phyloP scores from a whole-genome alignment of 192 early-diverging fungal genomes.

The Coemansia sp. region DNA sequence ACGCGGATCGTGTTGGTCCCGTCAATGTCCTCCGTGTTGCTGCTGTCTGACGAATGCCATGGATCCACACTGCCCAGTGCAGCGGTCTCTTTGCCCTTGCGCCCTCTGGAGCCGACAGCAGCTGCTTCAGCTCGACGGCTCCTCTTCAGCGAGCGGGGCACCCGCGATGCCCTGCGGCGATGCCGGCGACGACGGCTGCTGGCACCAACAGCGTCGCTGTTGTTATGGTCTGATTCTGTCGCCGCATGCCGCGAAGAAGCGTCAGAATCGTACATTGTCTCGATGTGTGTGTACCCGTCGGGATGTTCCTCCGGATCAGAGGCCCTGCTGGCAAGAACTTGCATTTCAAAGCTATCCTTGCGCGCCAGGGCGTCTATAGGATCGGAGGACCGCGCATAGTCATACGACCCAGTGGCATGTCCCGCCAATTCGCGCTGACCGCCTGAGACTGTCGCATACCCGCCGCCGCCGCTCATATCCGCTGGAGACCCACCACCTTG shows the following conservation, averaged over 20 bases:
- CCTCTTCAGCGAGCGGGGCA: neutral
- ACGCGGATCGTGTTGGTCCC: conserved; percentile 6
- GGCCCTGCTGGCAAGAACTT: conserved; percentile 22
- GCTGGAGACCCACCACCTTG: conserved; percentile 11
- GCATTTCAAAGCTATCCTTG: conserved; percentile 56
- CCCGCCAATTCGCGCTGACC: conserved; percentile 11
- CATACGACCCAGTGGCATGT: neutral
- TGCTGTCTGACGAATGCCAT: neutral
- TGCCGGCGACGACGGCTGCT: neutral
- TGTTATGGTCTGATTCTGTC: neutral
- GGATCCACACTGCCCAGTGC: neutral
- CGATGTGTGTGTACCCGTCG: conserved; percentile 29
- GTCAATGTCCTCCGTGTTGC: neutral
- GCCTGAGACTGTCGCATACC: conserved; percentile 32
- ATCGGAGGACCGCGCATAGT: conserved; percentile 14
- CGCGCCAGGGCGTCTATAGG: conserved; percentile 45
- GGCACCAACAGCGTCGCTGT: neutral
- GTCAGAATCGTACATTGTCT: conserved; percentile 1
- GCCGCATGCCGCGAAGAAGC: neutral
- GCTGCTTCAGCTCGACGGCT: neutral
- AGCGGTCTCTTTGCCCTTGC: conserved; percentile 24
- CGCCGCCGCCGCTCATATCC: conserved; percentile 14
- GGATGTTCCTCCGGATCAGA: conserved; percentile 15
- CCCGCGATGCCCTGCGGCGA: neutral
- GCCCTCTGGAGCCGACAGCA: neutral